Evolutionary conservation across 257 asterid genomes (phyloP), one percentile per base, ranked within the genome.

Genomic region (Solanum raphanifolium): DNA sequence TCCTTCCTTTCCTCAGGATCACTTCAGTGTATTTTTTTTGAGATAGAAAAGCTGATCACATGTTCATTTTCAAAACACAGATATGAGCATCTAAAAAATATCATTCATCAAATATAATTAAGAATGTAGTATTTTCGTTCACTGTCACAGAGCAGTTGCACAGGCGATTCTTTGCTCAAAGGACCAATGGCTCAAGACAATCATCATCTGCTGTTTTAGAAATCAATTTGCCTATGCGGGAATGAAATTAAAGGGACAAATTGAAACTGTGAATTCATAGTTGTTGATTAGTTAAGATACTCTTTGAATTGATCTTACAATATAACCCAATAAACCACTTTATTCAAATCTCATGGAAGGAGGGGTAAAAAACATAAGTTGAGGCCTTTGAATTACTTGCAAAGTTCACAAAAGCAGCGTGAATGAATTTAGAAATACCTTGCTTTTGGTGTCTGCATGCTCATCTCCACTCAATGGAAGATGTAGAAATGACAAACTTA

Each of bases 401-500:
- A 18, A 9, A 29, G 3, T 46, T 81, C 41, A 81, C 31, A 81
- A 46, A 27, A 46, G 41, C 39, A 29, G 85, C 21, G 83, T 18
- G 32, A 84, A 69, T 43, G 43, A 75, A 66, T 41, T 6, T 18
- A 21, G 81, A 82, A 83, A 41, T 89, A 96, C 98, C 99, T 95
- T 87, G 93, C 87, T 88, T 93, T 95, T 89, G 98, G 89, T 34
- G 97, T 91, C 97, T 94, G 98, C 99, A 96, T 96, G 87, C 68
- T 91, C 71, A 87, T 88, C 60, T 21, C 79, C 39, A 86, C 89
- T 89, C 91, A 29, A 81, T 62, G 43, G 86, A 35, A 66, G 87
- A 90, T 8, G 91, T 88, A 89, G 91, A 87, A 90, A 39, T 89
- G 27, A 86, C 81, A 66, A 88, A 76, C 86, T 85, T 81, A 87